These are phyloP conservation scores for Saccharomyces eubayanus DNA, from an alignment of 805 yeast genomes.

Conservation along the genomic window DNA sequence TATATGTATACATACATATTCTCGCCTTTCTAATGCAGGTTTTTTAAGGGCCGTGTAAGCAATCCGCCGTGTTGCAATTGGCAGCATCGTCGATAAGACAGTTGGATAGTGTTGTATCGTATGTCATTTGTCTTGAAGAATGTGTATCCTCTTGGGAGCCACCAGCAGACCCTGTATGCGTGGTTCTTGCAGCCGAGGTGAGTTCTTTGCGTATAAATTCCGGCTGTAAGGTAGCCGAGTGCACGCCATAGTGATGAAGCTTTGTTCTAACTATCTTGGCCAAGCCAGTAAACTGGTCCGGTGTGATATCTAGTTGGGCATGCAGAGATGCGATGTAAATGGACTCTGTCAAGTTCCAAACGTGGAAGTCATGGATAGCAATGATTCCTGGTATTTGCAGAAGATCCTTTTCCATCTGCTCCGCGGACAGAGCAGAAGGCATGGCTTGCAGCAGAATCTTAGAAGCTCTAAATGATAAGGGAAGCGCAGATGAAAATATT, in stretches of 20 bases:
- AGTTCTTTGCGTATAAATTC: slow-evolving; percentile 47
- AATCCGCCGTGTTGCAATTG: slow-evolving; percentile 41
- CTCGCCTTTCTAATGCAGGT: neutral
- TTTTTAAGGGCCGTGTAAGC: slow-evolving; percentile 22
- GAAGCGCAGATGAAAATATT: slow-evolving; percentile 82
- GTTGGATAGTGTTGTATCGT: slow-evolving; percentile 31
- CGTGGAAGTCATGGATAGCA: slow-evolving; percentile 87
- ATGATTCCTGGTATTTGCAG: slow-evolving; percentile 60
- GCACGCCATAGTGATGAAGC: slow-evolving; percentile 74
- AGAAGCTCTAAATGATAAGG: slow-evolving; percentile 74
- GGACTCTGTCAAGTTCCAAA: slow-evolving; percentile 88
- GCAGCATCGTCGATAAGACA: slow-evolving; percentile 48
- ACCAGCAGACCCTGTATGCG: slow-evolving; percentile 26
- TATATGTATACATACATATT: neutral
- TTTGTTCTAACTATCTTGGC: slow-evolving; percentile 68
- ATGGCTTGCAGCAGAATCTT: slow-evolving; percentile 85
- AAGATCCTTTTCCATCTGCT: slow-evolving; percentile 60
- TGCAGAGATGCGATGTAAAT: slow-evolving; percentile 81
- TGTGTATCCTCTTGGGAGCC: slow-evolving; percentile 5
- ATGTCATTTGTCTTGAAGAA: slow-evolving; percentile 18
- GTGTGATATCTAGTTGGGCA: slow-evolving; percentile 56
- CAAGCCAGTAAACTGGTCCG: slow-evolving; percentile 53
- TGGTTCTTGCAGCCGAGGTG: slow-evolving; percentile 14
- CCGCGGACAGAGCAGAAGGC: slow-evolving; percentile 68
- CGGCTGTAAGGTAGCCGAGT: slow-evolving; percentile 90